phyloP scores from a whole-genome alignment of 306 rosid genomes.

The Quercus gilva region DNA sequence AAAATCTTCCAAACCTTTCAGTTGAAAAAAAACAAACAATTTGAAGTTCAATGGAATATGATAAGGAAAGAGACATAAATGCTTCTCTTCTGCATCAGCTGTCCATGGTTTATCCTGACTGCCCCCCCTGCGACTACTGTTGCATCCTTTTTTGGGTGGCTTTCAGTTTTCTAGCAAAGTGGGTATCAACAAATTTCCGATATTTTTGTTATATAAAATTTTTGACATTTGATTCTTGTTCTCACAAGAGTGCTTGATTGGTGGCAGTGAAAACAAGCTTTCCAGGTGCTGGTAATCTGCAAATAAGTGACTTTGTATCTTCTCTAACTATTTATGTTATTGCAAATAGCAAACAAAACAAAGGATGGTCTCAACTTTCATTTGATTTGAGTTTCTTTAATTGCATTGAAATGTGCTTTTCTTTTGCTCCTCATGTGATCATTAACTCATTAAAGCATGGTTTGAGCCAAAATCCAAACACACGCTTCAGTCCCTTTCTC shows the following conservation, averaged over 20 bases:
- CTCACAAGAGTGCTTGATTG: constrained; percentile 30
- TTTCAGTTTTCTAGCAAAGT: constrained; percentile 57
- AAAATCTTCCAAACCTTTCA: too few relatives aligned
- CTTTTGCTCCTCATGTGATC: not conserved
- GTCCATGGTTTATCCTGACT: constrained; percentile 59
- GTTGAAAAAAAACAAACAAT: too few relatives aligned
- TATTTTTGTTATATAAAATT: not conserved
- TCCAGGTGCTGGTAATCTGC: constrained; percentile 48
- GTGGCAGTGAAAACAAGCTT: constrained; percentile 62
- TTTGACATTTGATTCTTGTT: not conserved
- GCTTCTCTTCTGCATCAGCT: constrained; percentile 55
- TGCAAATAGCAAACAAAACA: not conserved
- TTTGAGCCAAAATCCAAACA: not conserved
- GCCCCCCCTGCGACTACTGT: constrained; percentile 32
- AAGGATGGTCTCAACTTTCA: not conserved
- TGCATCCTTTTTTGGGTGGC: constrained; percentile 40
- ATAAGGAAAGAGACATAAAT: constrained; percentile 32
- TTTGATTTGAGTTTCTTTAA: not conserved
- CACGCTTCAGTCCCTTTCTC: not conserved
- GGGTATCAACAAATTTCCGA: constrained; percentile 29
- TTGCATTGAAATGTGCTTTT: not conserved
- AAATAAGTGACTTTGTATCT: constrained; percentile 58
- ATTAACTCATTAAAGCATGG: not conserved
- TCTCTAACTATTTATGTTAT: constrained; percentile 12
- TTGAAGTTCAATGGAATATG: too few relatives aligned